Base-by-base conservation (phyloP, 2,329 filamentous ascomycete genomes). In the Thelonectria discophora region DNA sequence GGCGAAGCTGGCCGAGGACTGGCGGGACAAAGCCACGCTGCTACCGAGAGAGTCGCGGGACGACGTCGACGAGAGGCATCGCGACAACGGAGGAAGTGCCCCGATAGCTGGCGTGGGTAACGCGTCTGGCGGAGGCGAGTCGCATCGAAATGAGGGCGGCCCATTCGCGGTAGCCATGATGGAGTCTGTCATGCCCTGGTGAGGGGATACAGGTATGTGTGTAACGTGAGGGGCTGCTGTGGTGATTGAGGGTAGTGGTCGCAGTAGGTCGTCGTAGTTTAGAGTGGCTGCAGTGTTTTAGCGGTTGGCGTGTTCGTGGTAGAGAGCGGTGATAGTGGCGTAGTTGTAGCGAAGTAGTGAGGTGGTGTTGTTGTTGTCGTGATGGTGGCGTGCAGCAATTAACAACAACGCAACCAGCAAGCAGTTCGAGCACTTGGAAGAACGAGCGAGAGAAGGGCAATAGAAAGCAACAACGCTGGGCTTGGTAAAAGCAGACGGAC, bases 91-190 rank as follows among this genome's bases (percentile, higher is more conserved):
- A 12, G 86, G 82, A 46, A 83, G 83, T 43, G 86, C 80, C 42
- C 86, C 84, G 59, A 91, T 80, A 58, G 89, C 87, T 40, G 84
- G 82, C n/a, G 84, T 84, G 7, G 90, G 89, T 17, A 84, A 81
- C 17, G 82, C 78, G 70, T 88, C 87, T 39, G 88, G 87, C 52
- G 88, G 86, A n/a, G 90, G 89, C 37, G 89, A 91, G 61, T 81
- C 81, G 68, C 82, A 80, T 70, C 82, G 83, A 51, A 81, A 65
- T 64, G 69, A 53, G 18, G 72, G 69, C 50, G 66, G 70, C 55
- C 75, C 70, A 67, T 75, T 73, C 63, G 73, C 66, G 63, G 73
- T 73, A 39, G 76, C 73, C 76, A 79, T 79, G 63, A 64, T 68
- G 53, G 53, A 61, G 53, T 55, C 18, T 37, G 54, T 42, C 50